These are phyloP conservation scores for Aspergillus pseudotamarii DNA, from an alignment of 2,329 filamentous ascomycete genomes.

Conservation along the genomic window DNA sequence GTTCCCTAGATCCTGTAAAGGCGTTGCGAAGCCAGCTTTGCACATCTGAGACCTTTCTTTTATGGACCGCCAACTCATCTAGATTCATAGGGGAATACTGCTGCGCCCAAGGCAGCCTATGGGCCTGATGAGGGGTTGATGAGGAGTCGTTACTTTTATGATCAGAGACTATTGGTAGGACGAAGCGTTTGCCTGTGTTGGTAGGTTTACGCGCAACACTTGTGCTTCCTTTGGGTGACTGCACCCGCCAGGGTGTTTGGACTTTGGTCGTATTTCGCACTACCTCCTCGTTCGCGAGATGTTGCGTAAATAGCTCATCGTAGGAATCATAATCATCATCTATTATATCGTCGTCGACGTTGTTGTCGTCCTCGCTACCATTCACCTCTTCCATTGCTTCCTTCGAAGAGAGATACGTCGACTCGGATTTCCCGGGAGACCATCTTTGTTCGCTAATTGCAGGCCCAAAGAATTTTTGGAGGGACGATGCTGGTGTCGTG, in stretches of 20 bases:
- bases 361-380: slow-evolving; percentile 26
- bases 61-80: slow-evolving; percentile 89
- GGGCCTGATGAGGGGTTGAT: slow-evolving; percentile 33
- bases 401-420: slow-evolving; percentile 6
- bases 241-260: neutral
- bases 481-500: slow-evolving; percentile 25
- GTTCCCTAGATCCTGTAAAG: slow-evolving; percentile 57
- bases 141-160: neutral
- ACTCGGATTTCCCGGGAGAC: slow-evolving; percentile 33
- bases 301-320: slow-evolving; percentile 40
- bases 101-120: slow-evolving; percentile 82
- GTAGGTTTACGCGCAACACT: slow-evolving; percentile 7
- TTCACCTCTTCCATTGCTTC: neutral
- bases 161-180: slow-evolving; percentile 20
- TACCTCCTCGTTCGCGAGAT: slow-evolving; percentile 29
- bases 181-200: slow-evolving; percentile 30
- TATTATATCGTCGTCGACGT: slow-evolving; percentile 31
- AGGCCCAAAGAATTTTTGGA: slow-evolving; percentile 46
- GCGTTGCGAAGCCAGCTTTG: slow-evolving; percentile 79
- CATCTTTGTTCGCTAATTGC: slow-evolving; percentile 45
- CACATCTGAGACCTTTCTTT: slow-evolving; percentile 89
- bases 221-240: slow-evolving; percentile 12
- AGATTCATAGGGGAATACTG: slow-evolving; percentile 74
- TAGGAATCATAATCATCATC: slow-evolving; percentile 45
- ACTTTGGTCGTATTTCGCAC: neutral